phyloP scores from a whole-genome alignment of 345 rosid genomes.

The Gossypioides kirkii region DNA sequence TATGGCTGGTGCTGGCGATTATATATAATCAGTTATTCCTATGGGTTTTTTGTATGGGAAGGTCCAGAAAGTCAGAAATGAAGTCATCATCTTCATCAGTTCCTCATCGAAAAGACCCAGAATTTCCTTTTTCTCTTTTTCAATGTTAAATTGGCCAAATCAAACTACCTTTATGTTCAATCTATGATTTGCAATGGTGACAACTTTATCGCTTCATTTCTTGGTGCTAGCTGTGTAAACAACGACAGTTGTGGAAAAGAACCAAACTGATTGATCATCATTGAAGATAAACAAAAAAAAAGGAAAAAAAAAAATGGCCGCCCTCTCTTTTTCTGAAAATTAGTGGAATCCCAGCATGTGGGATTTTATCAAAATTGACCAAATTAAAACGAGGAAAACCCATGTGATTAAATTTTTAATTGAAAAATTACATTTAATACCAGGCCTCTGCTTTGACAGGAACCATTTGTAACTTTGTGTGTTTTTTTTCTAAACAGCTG shows the following conservation, averaged over 20 bases:
- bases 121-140: not conserved
- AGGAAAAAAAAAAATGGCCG: not conserved
- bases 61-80: not conserved
- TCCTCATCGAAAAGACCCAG: not conserved
- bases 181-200: not conserved
- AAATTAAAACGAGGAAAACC: not conserved
- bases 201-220: conserved; percentile 7
- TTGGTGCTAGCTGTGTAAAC: conserved; percentile 12
- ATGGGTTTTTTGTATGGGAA: not conserved
- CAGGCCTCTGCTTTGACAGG: not conserved
- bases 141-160: not conserved
- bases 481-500: not conserved
- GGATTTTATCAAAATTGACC: not conserved
- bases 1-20: not conserved
- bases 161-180: not conserved
- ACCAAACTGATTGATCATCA: conserved; percentile 9
- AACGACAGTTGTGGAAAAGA: conserved; percentile 21
- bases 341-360: not conserved
- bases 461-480: not conserved
- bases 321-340: not conserved
- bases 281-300: conserved; percentile 10
- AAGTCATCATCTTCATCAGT: not conserved
- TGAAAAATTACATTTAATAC: not conserved
- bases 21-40: not conserved
- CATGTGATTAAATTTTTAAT: not conserved